Percentiles rank a stretch among this genome's conserved stretches.
Evolutionary conservation across 169 alveolate genomes (phyloP).

Genomic region (Plasmodium fragile): DNA sequence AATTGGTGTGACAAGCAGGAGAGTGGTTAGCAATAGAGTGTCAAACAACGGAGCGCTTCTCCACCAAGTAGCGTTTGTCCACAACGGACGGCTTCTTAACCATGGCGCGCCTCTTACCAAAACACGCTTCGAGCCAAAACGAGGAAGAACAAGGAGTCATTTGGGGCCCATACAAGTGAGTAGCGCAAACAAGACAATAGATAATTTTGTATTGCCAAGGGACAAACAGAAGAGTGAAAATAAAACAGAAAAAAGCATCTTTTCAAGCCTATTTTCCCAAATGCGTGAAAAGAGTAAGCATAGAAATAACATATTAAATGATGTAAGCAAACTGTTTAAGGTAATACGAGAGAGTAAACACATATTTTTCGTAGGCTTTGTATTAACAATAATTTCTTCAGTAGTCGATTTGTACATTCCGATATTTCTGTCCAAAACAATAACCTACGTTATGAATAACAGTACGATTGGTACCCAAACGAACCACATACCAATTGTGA

Average conservation of each 20-base stretch:
- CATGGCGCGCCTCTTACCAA: neutral
- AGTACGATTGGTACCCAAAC: neutral
- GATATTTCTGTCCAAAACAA: conserved; percentile 48
- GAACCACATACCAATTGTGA: conserved; percentile 2
- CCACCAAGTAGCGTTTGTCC: neutral
- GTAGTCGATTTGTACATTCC: conserved; percentile 71
- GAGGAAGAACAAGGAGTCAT: neutral
- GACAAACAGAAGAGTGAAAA: neutral
- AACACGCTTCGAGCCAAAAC: neutral
- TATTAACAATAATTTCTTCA: conserved; percentile 55
- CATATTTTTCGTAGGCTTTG: conserved; percentile 32
- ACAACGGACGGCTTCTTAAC: neutral
- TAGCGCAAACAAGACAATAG: neutral
- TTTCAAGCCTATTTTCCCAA: conserved; percentile 27
- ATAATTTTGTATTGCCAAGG: neutral
- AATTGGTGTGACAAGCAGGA: neutral
- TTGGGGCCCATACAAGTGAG: neutral
- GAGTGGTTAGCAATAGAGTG: neutral
- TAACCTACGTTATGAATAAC: conserved; percentile 43
- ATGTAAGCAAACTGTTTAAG: conserved; percentile 36
- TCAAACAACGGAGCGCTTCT: neutral
- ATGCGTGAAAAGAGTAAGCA: conserved; percentile 13
- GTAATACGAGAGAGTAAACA: conserved; percentile 36
- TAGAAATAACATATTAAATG: conserved; percentile 38
- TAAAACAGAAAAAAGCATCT: neutral